Percentiles rank a stretch among this genome's conserved stretches.
These are phyloP conservation scores for Nicotiana obtusifolia DNA, from an alignment of 257 asterid species.

Conservation along the genomic window DNA sequence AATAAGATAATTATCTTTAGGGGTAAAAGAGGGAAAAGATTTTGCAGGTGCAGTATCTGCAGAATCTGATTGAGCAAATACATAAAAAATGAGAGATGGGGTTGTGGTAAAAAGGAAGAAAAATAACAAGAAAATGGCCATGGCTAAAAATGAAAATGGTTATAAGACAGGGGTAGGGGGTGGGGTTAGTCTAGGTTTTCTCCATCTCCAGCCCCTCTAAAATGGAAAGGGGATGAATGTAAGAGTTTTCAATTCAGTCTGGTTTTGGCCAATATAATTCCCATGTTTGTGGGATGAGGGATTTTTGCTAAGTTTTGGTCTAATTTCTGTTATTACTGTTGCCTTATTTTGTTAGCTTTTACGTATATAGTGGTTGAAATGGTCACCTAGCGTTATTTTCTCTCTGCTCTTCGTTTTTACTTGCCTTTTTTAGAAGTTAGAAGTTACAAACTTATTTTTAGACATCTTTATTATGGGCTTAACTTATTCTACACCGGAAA, in stretches of 20 bases:
- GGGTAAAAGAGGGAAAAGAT: constrained; percentile 14
- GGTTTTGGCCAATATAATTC: background rate
- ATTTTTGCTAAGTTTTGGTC: background rate
- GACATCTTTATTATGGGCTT: background rate
- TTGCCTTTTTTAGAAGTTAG: background rate
- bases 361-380: background rate
- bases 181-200: background rate
- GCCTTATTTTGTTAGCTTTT: background rate
- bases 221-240: background rate
- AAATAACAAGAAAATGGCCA: background rate
- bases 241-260: background rate
- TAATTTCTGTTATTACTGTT: background rate
- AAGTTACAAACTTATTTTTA: background rate
- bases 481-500: too few species aligned
- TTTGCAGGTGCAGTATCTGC: constrained; percentile 6
- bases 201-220: background rate
- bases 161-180: background rate
- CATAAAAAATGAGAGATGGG: background rate
- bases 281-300: background rate
- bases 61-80: background rate
- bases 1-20: constrained; percentile 29
- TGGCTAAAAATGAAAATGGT: background rate
- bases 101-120: background rate
- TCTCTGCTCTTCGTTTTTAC: background rate
- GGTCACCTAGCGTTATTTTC: background rate